These are phyloP conservation scores for Jamesozyma lodderae DNA, from an alignment of 805 yeast species.

Conservation along the genomic window DNA sequence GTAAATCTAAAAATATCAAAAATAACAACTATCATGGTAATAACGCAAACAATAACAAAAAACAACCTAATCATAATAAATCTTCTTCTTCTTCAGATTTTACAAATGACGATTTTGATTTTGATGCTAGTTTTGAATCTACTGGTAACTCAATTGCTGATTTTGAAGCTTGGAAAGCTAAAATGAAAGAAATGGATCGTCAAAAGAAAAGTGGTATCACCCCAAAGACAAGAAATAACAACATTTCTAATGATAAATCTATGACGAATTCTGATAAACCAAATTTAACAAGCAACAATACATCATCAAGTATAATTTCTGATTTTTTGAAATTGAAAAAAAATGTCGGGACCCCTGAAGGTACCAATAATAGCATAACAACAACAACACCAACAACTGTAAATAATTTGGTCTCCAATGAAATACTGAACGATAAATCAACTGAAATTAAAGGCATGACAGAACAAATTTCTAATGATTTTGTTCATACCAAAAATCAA, in stretches of 20 bases:
- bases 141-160: constrained; percentile 33
- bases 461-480: too few species aligned
- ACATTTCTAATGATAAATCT: background rate
- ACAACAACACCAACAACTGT: background rate
- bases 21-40: background rate
- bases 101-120: constrained; percentile 21
- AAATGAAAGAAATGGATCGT: constrained; percentile 32
- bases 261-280: background rate
- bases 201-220: constrained; percentile 16
- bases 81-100: constrained; percentile 8
- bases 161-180: constrained; percentile 35
- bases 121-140: constrained; percentile 27
- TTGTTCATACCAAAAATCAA: background rate
- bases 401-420: background rate
- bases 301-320: constrained; percentile 23
- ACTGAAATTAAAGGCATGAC: too few species aligned
- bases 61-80: constrained; percentile 7
- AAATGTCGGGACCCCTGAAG: background rate
- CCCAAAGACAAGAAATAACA: background rate
- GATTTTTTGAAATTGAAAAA: constrained; percentile 22
- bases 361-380: background rate
- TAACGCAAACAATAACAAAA: background rate
- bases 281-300: constrained; percentile 2
- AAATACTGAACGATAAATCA: background rate
- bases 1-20: constrained; percentile 6